phyloP scores from a whole-genome alignment of 2,329 filamentous ascomycete genomes.

The Colletotrichum kahawae region DNA sequence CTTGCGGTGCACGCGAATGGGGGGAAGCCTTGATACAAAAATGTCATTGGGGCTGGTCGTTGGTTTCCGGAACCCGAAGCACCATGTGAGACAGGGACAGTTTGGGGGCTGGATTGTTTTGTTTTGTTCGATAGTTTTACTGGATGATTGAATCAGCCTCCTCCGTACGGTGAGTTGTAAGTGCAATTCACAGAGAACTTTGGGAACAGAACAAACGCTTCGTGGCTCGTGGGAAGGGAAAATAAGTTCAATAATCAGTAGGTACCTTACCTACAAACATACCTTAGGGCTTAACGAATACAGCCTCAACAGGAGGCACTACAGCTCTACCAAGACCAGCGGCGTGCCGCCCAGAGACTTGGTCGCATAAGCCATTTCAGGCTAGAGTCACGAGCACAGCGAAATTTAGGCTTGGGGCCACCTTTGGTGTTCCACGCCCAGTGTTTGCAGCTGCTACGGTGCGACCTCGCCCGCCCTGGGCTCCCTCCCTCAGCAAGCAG shows the following conservation, averaged over 20 bases:
- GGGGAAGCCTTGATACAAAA: background rate
- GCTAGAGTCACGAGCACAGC: constrained; percentile 22
- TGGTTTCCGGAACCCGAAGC: background rate
- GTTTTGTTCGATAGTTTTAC: background rate
- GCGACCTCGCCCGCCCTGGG: background rate
- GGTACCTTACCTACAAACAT: background rate
- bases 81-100: constrained; percentile 12
- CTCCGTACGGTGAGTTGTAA: background rate
- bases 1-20: background rate
- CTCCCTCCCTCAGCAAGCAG: background rate
- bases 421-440: background rate
- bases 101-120: constrained; percentile 10
- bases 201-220: background rate
- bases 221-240: background rate
- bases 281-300: background rate
- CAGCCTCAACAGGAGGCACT: background rate
- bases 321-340: background rate
- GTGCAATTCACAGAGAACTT: background rate
- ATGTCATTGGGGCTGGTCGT: background rate
- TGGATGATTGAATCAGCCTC: background rate
- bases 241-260: background rate
- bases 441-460: background rate
- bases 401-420: background rate
- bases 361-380: constrained; percentile 16
- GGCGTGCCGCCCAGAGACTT: constrained; percentile 13